phyloP scores from a whole-genome alignment of 2,329 filamentous ascomycete species.

The Parascedosporium putredinis region DNA sequence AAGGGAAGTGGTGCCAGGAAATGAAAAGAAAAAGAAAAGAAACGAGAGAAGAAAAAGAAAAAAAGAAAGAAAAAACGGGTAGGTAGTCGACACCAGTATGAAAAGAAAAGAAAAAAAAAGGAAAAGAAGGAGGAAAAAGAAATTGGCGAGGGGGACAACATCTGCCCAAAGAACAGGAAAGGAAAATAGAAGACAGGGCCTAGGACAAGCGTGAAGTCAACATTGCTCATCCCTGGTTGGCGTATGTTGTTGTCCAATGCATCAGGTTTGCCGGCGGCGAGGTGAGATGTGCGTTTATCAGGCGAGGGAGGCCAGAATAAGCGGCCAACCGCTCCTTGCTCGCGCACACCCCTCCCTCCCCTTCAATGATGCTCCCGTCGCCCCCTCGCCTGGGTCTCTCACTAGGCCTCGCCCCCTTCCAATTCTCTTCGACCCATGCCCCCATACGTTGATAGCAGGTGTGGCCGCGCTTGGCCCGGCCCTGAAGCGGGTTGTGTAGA shows the following conservation, averaged over 20 bases:
- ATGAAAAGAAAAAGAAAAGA: background rate
- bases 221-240: background rate
- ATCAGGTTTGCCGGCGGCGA: background rate
- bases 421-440: background rate
- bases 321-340: background rate
- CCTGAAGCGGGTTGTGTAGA: too few species aligned
- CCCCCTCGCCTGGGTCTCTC: background rate
- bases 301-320: constrained; percentile 2
- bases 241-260: background rate
- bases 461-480: too few species aligned
- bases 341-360: background rate
- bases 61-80: too few species aligned
- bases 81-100: too few species aligned
- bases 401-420: background rate
- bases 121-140: background rate
- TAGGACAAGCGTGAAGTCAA: background rate
- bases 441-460: background rate
- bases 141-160: background rate
- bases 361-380: background rate
- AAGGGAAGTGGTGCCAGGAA: background rate
- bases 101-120: background rate
- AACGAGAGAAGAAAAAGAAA: background rate
- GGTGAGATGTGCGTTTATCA: constrained; percentile 1
- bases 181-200: background rate
- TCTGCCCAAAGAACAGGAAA: too few species aligned